Evolutionary conservation across 768 basidiomycete species (phyloP).

Genomic region (Holtermannia corniformis): DNA sequence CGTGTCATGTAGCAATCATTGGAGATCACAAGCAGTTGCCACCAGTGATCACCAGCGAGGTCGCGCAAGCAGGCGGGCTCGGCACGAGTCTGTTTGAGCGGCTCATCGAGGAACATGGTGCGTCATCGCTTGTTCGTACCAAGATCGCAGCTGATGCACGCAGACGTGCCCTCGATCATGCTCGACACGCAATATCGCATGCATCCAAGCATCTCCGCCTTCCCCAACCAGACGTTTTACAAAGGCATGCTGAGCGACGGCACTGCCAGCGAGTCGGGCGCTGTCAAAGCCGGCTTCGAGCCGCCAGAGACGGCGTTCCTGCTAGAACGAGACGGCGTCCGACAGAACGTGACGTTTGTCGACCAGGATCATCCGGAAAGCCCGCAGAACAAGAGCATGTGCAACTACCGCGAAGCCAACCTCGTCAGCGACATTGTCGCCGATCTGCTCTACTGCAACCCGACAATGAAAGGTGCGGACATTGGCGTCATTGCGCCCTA

Average conservation of each 20-base stretch:
- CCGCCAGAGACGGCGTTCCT: slow-evolving; percentile 51
- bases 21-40: slow-evolving; percentile 97
- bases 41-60: slow-evolving; percentile 68
- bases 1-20: slow-evolving; percentile 72
- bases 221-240: slow-evolving; percentile 81
- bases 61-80: slow-evolving; percentile 64
- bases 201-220: slow-evolving; percentile 81
- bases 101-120: slow-evolving; percentile 70
- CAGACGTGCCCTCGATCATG: slow-evolving; percentile 81
- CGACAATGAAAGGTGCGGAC: slow-evolving; percentile 59
- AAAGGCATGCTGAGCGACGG: slow-evolving; percentile 60
- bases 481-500: slow-evolving; percentile 94
- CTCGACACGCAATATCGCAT: slow-evolving; percentile 92
- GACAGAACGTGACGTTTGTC: slow-evolving; percentile 65
- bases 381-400: slow-evolving; percentile 58
- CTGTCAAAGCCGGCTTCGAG: slow-evolving; percentile 47
- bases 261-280: slow-evolving; percentile 53
- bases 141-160: neutral
- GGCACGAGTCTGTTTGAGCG: slow-evolving; percentile 80
- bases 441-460: slow-evolving; percentile 67
- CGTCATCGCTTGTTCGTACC: slow-evolving; percentile 29
- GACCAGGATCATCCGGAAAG: slow-evolving; percentile 67
- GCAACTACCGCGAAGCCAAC: slow-evolving; percentile 67
- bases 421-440: slow-evolving; percentile 71
- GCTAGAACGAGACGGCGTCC: slow-evolving; percentile 47